Percentiles rank a stretch among this genome's conserved stretches.
Conservation (phyloP, 176 grass and related monocot genomes). For the Zoysia pacifica region DNA sequence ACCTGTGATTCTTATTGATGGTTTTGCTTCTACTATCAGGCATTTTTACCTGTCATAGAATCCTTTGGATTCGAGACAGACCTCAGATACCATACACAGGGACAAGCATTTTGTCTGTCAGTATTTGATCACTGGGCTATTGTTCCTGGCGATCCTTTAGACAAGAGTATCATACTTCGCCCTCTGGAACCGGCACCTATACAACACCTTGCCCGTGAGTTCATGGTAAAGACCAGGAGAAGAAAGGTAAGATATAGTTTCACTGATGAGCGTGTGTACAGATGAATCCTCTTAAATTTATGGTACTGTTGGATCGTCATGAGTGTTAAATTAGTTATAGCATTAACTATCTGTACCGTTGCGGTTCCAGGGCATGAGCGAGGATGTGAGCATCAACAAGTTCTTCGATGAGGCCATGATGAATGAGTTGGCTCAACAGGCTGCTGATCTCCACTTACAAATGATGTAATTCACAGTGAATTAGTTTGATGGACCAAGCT, state of each 20-base stretch:
- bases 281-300: background rate
- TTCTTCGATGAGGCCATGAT: conserved; percentile 99
- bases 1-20: conserved; percentile 23
- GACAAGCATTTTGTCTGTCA: conserved; percentile 94
- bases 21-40: conserved; percentile 40
- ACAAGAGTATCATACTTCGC: conserved; percentile 82
- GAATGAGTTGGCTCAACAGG: conserved; percentile 91
- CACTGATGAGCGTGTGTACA: background rate
- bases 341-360: conserved; percentile 9
- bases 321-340: background rate
- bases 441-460: conserved; percentile 82
- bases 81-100: conserved; percentile 94
- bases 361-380: conserved; percentile 86
- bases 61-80: conserved; percentile 99
- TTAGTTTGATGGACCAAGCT: background rate
- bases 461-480: conserved; percentile 61
- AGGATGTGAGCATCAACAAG: conserved; percentile 97
- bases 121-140: conserved; percentile 99
- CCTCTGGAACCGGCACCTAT: conserved; percentile 91
- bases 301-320: background rate
- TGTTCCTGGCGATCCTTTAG: conserved; percentile 94
- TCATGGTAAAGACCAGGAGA: conserved; percentile 96
- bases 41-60: conserved; percentile 97
- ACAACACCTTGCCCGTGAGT: conserved; percentile 94
- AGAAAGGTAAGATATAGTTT: conserved; percentile 53